Base-by-base conservation (phyloP, 768 basidiomycete genomes). In the Macrocybe gigantea region DNA sequence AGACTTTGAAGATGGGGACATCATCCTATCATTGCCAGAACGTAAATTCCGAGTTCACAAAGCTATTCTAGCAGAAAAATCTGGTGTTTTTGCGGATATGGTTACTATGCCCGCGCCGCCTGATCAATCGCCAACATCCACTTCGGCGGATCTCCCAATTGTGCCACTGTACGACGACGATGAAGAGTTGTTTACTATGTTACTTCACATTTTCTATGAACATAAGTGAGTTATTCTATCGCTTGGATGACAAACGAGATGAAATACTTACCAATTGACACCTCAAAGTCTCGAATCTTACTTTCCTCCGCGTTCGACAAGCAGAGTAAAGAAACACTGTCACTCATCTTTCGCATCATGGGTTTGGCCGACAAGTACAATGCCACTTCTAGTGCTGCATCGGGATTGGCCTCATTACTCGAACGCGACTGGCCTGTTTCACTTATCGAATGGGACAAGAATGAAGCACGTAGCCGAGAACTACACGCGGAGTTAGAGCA, bases 321-420 rank as follows among this genome's bases (percentile, higher is more conserved):
- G 22, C 22, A 4, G 22, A 22, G 22, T 22, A 22, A 22, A 22
- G 46, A 38, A 15, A 35, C 31, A 52, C 41, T 5, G 47, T 35
- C 33, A 49, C 33, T 56, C 32, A 52, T 50, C 5, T 44, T 46
- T 12, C 29, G 14, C 33, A 49, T 32, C 2, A n/a, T 48, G n/a
- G 52, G 48, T 22, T 31, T 54, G 15, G 48, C 29, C 36, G 41
- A 50, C 32, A 52, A 54, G 34, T 50, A 52, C 41, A 47, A 29
- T 5, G 43, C 54, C 9, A 6, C 38, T 31, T 36, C 33, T 11
- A 1, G 41, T 14, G 11, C 48, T 52, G 40, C 38, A 37, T 2
- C 36, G 11, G 14, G 44, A 44, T 35, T 50, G 22, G n/a, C 37
- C n/a, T 39, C 46, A 10, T 47, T 46, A 47, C 45, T 51, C 14